Base-by-base conservation (phyloP, 2,329 filamentous ascomycete species). In the Cladophialophora immunda region DNA sequence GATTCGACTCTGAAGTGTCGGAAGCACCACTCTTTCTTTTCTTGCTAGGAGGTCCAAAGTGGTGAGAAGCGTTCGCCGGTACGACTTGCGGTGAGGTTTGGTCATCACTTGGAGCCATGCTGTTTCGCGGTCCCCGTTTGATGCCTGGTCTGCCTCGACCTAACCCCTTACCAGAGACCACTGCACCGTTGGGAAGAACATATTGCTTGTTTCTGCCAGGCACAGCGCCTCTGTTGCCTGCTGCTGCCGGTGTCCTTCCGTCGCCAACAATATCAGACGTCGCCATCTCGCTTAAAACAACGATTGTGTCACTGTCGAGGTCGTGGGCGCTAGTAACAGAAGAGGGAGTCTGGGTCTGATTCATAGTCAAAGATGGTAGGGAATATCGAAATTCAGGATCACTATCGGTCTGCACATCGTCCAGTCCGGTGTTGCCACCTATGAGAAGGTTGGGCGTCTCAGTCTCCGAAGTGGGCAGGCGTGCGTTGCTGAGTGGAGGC, bases 161-260 rank as follows among this genome's bases (percentile, higher is more conserved):
- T 3, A 74, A 57, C 9, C 73, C 73, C 62, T 74, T 74, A 17
- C 72, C 73, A 54, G 71, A 70, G 13, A 73, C 69, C 13, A 72
- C 58, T 11, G 68, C 65, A 5, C 72, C 71, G 62, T 72, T 62
- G 9, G 68, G 29, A 36, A 72, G 68, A 13, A 65, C 38, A 59
- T 73, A 72, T 41, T 68, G 56, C 60, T 73, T 72, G 29, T 60
- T 68, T 38, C 59, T 58, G 22, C 61, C 58, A 36, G 38, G 25
- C 11, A 56, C 25, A 29, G 25, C 32, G 19, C n/a, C 34, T 52
- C 60, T 29, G 27, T 29, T 9, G 22, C 27, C 41, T 17, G 27
- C 34, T 6, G 36, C 17, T 22, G 53, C 17, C 3, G 47, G 22
- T 27, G 38, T 25, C n/a, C 36, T 36, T 8, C 34, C 38, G 25